A percentile compares a stretch with the other conserved stretches of the same genome.
These are phyloP conservation scores for Solanum chilense DNA, from an alignment of 257 asterid species.

Conservation along the genomic window DNA sequence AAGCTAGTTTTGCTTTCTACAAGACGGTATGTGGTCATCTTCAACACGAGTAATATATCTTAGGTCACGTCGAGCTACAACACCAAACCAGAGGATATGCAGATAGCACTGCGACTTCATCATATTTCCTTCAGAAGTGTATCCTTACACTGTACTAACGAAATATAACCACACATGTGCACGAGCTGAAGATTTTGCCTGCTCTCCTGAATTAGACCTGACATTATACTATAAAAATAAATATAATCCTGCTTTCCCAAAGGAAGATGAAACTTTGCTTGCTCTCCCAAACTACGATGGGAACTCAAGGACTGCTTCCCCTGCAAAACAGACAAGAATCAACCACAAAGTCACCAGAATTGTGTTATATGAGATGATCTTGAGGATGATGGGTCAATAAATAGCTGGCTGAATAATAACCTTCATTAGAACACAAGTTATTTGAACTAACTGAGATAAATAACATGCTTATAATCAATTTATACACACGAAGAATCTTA, in stretches of 20 bases:
- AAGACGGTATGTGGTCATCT: not conserved
- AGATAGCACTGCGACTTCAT: not conserved
- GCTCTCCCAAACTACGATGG: slow-evolving; percentile 22
- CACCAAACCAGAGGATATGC: not conserved
- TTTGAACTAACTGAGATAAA: not conserved
- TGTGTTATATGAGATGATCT: not conserved
- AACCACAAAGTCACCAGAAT: slow-evolving; percentile 2
- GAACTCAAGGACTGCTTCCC: slow-evolving; percentile 65
- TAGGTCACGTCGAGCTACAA: not conserved
- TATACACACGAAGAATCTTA: not conserved
- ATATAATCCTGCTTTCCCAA: not conserved
- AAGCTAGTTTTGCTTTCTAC: not conserved
- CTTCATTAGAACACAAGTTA: not conserved
- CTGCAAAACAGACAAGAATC: slow-evolving; percentile 28
- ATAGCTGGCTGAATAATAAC: not conserved
- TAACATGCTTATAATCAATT: not conserved
- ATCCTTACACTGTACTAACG: not conserved
- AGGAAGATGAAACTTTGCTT: not conserved
- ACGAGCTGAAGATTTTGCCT: not conserved
- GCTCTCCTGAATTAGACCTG: not conserved
- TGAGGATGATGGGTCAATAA: not conserved
- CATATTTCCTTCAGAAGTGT: not conserved
- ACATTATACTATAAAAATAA: not conserved
- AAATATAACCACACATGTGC: not conserved
- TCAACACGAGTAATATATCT: not conserved